Conservation (phyloP, 495 filamentous ascomycete species). For the Astrocystis sublimbata region DNA sequence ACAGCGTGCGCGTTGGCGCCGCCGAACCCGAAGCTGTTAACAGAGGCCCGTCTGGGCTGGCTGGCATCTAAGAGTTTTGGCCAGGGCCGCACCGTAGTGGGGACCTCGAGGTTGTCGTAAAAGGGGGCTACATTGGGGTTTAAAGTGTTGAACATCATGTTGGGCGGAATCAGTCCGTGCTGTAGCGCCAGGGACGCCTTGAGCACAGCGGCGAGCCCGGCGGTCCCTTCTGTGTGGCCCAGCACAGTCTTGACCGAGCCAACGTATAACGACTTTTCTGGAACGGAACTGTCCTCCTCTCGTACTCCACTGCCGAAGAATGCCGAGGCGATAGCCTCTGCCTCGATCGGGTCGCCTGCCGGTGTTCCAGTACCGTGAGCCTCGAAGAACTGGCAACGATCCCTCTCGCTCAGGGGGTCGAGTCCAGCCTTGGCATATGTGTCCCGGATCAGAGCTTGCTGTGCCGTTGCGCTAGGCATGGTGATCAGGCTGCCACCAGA, state of each 20-base stretch:
- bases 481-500: slow-evolving; percentile 44
- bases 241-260: slow-evolving; percentile 52
- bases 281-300: slow-evolving; percentile 32
- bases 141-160: slow-evolving; percentile 39
- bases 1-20: slow-evolving; percentile 14
- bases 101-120: neutral
- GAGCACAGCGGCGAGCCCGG: slow-evolving; percentile 47
- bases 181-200: slow-evolving; percentile 51
- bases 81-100: neutral
- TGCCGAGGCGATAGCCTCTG: slow-evolving; percentile 19
- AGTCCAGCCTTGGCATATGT: neutral
- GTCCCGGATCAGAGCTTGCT: slow-evolving; percentile 43
- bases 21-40: slow-evolving; percentile 29
- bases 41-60: neutral
- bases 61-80: neutral
- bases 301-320: neutral
- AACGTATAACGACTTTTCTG: no score
- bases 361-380: slow-evolving; percentile 19
- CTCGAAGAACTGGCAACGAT: slow-evolving; percentile 11
- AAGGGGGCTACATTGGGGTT: slow-evolving; percentile 34
- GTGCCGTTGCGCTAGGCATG: slow-evolving; percentile 43
- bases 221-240: slow-evolving; percentile 48
- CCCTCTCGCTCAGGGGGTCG: neutral
- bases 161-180: slow-evolving; percentile 32
- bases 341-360: slow-evolving; percentile 44